Base-by-base conservation (phyloP, 768 basidiomycete genomes). In the Tulasnella sp. region DNA sequence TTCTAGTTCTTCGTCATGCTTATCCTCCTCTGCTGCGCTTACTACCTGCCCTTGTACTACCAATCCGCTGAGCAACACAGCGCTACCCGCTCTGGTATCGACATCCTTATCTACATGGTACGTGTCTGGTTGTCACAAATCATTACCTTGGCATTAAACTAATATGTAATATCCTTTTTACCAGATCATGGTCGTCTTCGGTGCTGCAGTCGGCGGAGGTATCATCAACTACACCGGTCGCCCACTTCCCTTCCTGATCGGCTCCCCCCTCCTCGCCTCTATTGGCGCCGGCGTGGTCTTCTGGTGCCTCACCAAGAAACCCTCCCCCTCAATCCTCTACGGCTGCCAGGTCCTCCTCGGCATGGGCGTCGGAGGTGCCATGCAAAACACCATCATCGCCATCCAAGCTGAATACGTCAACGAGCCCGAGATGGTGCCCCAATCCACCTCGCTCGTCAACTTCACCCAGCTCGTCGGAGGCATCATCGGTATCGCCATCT, bases 331-430 rank as follows among this genome's bases (percentile, higher is more conserved):
- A 0, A 71, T 80, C 71, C 78, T 84, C 45, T 80, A 82, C 71
- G 84, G 84, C 1, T 84, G 77, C 79, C 84, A 85, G 77, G 83
- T 85, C 77, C 79, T 85, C 19, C 78, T 81, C 37, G 85, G 84
- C 22, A 78, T 83, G 45, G 85, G 84, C 25, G 79, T 85, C 68
- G 84, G 85, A 9, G 77, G 80, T 3, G 73, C 79, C 17, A 80
- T 84, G 78, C 84, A 83, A 64, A 84, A 84, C 78, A 78, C 80
- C 8, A 81, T 85, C 81, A 79, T 84, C 49, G 82, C 84, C 7
- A 82, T 84, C 11, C 85, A 85, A 71, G 83, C 83, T 34, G 84
- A 84, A 49, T 81, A 83, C 67, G 80, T 79, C 25, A 77, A 80
- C 58, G 78, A 73, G 12, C 73, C 72, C 34, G 40, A 58, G 39